Base-by-base conservation (phyloP, 805 yeast species). In the Starmerella gropengiesseri region DNA sequence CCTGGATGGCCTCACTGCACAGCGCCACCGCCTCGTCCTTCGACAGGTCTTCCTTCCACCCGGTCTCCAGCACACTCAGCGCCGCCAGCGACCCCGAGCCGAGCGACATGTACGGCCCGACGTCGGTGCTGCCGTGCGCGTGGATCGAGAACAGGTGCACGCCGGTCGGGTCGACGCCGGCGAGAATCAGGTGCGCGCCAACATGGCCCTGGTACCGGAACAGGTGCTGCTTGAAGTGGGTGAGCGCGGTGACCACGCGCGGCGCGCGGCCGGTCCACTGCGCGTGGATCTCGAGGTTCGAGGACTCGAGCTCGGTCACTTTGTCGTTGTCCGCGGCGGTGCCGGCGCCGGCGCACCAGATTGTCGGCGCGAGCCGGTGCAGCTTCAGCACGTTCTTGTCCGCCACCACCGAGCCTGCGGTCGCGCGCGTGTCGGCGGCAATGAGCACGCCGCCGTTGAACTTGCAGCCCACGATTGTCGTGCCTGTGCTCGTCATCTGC, bases 261-360 rank as follows among this genome's bases (percentile, higher is more conserved):
- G 98, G 97, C 54, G 78, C 76, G 54, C 97, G 77, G 47, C 77
- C 77, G 26, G 89, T 78, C 55, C 81, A 77, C 64, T 86, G 68
- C 7, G 93, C 70, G 63, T 89, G 98, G 48, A 91, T 69, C 64
- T 91, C 98, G 51, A 91, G 68, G 61, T 89, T 87, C 29, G 95
- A 83, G 28, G 85, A 76, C 53, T 86, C 86, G 58, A 91, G 70
- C 62, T 86, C 95, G 5, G 98, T 91, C 30, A 91, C 97, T 77
- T 86, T 85, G 62, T 91, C 97, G 11, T 96, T 91, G 61, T 91
- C 98, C 7, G 98, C 97, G 23, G 98, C 98, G n/a, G 98, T 91
- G 63, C 98, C 98, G 3, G 98, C 98, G 57, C 98, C 98, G 40
- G 98, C 98, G 77, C 98, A 89, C 96, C 96, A 89, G 60, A 87